Conservation (phyloP, 352 stramenopile species). For the Globisporangium emineosum region DNA sequence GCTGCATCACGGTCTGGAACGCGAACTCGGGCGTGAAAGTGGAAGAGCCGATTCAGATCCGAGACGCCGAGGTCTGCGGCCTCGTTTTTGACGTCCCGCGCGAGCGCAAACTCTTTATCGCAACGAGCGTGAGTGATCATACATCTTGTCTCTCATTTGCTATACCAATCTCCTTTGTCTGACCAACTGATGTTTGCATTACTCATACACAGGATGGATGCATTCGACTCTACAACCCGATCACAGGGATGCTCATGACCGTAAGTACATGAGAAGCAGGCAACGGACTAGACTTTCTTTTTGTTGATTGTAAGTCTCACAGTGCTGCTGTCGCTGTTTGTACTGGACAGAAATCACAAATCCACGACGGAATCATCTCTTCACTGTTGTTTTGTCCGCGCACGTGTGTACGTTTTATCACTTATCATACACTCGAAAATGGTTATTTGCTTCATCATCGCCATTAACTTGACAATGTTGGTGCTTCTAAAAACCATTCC, state of each 20-base stretch:
- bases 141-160: background rate
- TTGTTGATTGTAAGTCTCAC: background rate
- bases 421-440: background rate
- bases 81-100: conserved; percentile 58
- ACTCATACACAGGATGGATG: conserved; percentile 46
- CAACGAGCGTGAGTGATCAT: conserved; percentile 47
- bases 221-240: conserved; percentile 68
- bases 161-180: background rate
- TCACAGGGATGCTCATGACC: conserved; percentile 48
- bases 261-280: conserved; percentile 21
- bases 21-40: conserved; percentile 59
- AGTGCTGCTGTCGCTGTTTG: background rate
- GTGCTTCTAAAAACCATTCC: background rate
- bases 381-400: conserved; percentile 58
- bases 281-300: conserved; percentile 1
- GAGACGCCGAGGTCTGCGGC: conserved; percentile 51
- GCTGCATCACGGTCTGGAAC: conserved; percentile 64
- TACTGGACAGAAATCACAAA: conserved; percentile 35
- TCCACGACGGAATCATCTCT: conserved; percentile 57
- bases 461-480: too few relatives aligned
- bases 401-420: conserved; percentile 31
- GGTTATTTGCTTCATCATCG: background rate
- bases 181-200: background rate
- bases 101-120: conserved; percentile 65
- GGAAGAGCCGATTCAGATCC: conserved; percentile 45